Evolutionary conservation across 176 grass and related monocot species (phyloP).

Genomic region (Eleusine coracana): DNA sequence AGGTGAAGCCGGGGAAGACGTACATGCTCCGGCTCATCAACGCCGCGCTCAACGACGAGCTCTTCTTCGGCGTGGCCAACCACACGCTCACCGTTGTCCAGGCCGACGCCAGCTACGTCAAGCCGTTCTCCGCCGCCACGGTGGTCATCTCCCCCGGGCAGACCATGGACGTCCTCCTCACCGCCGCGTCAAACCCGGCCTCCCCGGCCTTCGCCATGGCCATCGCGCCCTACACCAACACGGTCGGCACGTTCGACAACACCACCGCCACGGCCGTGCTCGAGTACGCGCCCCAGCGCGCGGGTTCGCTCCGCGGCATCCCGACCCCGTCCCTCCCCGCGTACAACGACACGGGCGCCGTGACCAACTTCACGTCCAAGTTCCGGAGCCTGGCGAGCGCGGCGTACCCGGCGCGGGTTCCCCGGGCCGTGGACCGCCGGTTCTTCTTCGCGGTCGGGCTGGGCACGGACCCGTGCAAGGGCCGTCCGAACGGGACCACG

Average conservation of each 20-base stretch:
- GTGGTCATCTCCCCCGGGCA: slow-evolving; percentile 69
- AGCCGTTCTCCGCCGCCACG: slow-evolving; percentile 55
- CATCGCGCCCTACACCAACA: slow-evolving; percentile 59
- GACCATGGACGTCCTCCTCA: slow-evolving; percentile 78
- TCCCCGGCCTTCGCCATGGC: slow-evolving; percentile 55
- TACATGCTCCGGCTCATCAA: slow-evolving; percentile 89
- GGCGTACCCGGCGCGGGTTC: slow-evolving; percentile 62
- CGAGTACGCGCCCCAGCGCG: slow-evolving; percentile 50
- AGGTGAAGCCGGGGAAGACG: slow-evolving; percentile 51
- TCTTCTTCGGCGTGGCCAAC: slow-evolving; percentile 78
- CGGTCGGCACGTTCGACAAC: slow-evolving; percentile 78
- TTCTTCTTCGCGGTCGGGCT: slow-evolving; percentile 85
- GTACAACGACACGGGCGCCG: slow-evolving; percentile 67
- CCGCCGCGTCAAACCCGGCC: neutral
- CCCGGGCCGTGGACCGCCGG: slow-evolving; percentile 38
- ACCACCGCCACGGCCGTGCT: slow-evolving; percentile 66
- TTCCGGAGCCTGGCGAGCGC: slow-evolving; percentile 74
- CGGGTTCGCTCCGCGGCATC: neutral
- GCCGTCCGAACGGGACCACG: slow-evolving; percentile 44
- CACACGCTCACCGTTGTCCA: slow-evolving; percentile 78
- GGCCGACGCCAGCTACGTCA: slow-evolving; percentile 76
- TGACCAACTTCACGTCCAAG: slow-evolving; percentile 61
- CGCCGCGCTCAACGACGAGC: slow-evolving; percentile 80
- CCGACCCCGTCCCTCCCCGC: slow-evolving; percentile 47
- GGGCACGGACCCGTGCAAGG: slow-evolving; percentile 56